A percentile compares a stretch with the other conserved stretches of the same genome.
Conservation (phyloP, 2,329 filamentous ascomycete genomes). For the Ophiosphaerella herpotricha region DNA sequence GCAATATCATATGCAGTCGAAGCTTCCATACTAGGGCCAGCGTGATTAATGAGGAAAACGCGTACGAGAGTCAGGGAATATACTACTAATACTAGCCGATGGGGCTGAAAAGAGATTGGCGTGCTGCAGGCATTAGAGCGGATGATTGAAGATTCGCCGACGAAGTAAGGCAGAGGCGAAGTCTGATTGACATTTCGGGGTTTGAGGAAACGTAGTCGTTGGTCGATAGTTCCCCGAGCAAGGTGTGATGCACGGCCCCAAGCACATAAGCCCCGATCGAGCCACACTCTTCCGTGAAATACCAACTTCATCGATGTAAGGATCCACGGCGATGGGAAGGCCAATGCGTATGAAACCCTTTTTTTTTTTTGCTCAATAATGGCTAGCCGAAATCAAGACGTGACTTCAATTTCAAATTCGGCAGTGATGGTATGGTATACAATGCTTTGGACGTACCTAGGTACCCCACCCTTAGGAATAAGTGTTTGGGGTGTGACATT, state of each 20-base stretch:
- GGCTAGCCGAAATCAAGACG: too few species aligned
- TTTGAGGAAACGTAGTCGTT: neutral
- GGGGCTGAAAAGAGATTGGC: neutral
- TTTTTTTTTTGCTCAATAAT: too few species aligned
- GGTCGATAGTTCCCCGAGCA: conserved; percentile 2
- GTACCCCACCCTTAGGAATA: too few species aligned
- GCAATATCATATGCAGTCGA: too few species aligned
- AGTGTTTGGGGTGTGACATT: too few species aligned
- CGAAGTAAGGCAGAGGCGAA: neutral
- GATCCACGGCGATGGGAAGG: neutral
- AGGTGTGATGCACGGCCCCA: neutral
- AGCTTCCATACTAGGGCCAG: too few species aligned
- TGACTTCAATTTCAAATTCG: too few species aligned
- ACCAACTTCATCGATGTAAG: neutral
- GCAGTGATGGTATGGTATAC: too few species aligned
- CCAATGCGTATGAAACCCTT: neutral
- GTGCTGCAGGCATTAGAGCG: neutral
- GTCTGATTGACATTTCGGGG: neutral
- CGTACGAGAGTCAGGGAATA: too few species aligned
- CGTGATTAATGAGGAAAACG: too few species aligned
- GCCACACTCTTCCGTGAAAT: neutral
- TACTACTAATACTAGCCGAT: too few species aligned
- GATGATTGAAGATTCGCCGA: neutral
- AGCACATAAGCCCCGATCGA: conserved; percentile 1
- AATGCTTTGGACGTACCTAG: too few species aligned